These are phyloP conservation scores for Capronia epimyces DNA, from an alignment of 2,329 filamentous ascomycete species.

Conservation along the genomic window DNA sequence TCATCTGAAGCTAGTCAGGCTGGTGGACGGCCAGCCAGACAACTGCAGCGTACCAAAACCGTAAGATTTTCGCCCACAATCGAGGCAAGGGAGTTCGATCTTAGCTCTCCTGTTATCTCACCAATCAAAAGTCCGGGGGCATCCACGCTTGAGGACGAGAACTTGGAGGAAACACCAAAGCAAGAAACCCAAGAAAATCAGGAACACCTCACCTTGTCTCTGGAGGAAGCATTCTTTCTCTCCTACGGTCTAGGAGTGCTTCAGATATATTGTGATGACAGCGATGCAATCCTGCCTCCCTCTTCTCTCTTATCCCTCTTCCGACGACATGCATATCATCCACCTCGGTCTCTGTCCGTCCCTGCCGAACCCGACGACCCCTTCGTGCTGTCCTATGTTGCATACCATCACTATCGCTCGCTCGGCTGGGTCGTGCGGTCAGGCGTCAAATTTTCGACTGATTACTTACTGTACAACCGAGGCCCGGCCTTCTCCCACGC, in stretches of 20 bases:
- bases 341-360: slow-evolving; percentile 44
- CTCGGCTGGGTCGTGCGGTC: slow-evolving; percentile 90
- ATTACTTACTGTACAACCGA: slow-evolving; percentile 89
- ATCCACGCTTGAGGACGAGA: slow-evolving; percentile 11
- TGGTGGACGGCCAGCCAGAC: slow-evolving; percentile 19
- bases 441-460: slow-evolving; percentile 90
- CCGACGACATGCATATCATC: slow-evolving; percentile 64
- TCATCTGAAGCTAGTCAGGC: slow-evolving; percentile 26
- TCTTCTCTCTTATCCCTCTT: slow-evolving; percentile 61
- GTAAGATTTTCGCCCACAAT: slow-evolving; percentile 66
- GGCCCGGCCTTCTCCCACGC: slow-evolving; percentile 93
- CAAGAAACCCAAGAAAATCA: slow-evolving; percentile 42
- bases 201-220: slow-evolving; percentile 87
- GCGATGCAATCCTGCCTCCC: slow-evolving; percentile 44
- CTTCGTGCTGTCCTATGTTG: slow-evolving; percentile 80
- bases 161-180: slow-evolving; percentile 23
- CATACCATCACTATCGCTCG: slow-evolving; percentile 94
- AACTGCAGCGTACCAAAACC: slow-evolving; percentile 47
- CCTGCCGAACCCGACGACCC: slow-evolving; percentile 66
- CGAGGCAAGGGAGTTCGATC: slow-evolving; percentile 56
- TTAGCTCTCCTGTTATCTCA: slow-evolving; percentile 30
- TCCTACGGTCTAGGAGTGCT: slow-evolving; percentile 73
- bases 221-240: slow-evolving; percentile 89
- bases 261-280: slow-evolving; percentile 46
- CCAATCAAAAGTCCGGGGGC: slow-evolving; percentile 26